Percentiles rank a stretch among this genome's conserved stretches.
Evolutionary conservation across 2,329 filamentous ascomycete species (phyloP).

Genomic region (Xylaria digitata): DNA sequence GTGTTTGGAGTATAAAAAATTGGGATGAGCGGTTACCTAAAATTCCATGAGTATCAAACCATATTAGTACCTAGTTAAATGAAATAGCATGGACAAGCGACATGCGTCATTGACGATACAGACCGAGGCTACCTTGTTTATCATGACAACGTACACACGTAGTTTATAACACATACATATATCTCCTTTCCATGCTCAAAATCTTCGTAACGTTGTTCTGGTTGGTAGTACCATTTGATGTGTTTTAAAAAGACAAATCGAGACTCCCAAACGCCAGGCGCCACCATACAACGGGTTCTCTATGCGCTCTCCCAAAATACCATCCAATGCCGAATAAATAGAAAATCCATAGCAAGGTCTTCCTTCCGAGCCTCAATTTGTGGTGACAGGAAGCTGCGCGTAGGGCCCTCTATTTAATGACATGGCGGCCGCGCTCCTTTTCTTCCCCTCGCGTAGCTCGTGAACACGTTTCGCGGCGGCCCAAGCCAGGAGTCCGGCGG

Average conservation of each 20-base stretch:
- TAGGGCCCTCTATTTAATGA: slow-evolving; percentile 43
- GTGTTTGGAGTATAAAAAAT: slow-evolving; percentile 15
- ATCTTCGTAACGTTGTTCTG: neutral
- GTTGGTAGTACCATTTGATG: neutral
- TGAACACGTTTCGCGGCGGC: slow-evolving; percentile 63
- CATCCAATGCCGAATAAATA: neutral
- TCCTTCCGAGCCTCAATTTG: neutral
- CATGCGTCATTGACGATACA: neutral
- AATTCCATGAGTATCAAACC: neutral
- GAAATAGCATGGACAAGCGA: neutral
- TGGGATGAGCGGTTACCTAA: slow-evolving; percentile 3
- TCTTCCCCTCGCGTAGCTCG: slow-evolving; percentile 54
- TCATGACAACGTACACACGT: slow-evolving; percentile 11
- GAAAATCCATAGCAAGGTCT: neutral
- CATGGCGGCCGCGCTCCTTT: slow-evolving; percentile 10
- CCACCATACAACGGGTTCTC: neutral
- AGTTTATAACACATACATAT: slow-evolving; percentile 1
- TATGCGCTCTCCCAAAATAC: neutral
- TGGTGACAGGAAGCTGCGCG: slow-evolving; percentile 41
- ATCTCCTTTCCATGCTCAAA: neutral
- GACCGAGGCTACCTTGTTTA: neutral
- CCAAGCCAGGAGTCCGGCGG: slow-evolving; percentile 69
- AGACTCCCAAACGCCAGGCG: slow-evolving; percentile 25
- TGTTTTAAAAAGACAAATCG: neutral
- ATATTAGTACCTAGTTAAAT: too few relatives aligned